Evolutionary conservation across 2,329 filamentous ascomycete species (phyloP).

Genomic region (Diatrype stigma): DNA sequence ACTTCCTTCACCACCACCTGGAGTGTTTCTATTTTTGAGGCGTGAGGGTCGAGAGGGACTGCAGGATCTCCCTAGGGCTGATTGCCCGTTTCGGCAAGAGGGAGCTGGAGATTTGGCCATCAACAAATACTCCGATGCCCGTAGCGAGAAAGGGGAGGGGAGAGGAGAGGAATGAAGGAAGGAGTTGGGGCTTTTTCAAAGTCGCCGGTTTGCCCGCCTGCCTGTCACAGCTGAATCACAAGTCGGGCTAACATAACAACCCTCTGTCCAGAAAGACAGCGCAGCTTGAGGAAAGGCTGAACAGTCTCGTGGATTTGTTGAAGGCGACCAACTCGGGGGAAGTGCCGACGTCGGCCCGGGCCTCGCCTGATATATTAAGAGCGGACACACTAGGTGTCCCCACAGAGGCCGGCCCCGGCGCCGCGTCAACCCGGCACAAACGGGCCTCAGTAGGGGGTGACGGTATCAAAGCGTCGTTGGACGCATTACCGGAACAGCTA

Average conservation of each 20-base stretch:
- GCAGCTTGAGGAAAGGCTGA: slow-evolving; percentile 46
- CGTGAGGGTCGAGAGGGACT: too few relatives aligned
- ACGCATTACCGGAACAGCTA: slow-evolving; percentile 1
- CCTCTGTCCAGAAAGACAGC: slow-evolving; percentile 44
- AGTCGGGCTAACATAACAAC: neutral
- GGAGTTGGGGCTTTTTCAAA: neutral
- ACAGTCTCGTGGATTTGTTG: slow-evolving; percentile 45
- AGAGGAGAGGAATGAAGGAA: neutral
- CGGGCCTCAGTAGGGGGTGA: neutral
- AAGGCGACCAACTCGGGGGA: slow-evolving; percentile 31
- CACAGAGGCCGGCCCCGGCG: slow-evolving; percentile 5
- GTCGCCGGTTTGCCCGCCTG: neutral
- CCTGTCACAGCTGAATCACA: neutral
- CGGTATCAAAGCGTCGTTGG: slow-evolving; percentile 8
- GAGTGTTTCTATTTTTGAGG: neutral
- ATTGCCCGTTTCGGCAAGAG: too few relatives aligned
- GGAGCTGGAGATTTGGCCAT: neutral
- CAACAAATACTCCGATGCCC: too few relatives aligned
- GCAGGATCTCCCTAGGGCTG: too few relatives aligned
- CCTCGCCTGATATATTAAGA: slow-evolving; percentile 6
- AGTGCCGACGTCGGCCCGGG: slow-evolving; percentile 8
- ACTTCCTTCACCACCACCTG: too few relatives aligned
- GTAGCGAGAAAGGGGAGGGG: too few relatives aligned
- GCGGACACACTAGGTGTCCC: slow-evolving; percentile 8
- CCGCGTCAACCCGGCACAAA: slow-evolving; percentile 3